Conservation (phyloP, 2,329 filamentous ascomycete genomes). For the Cercospora sp. region DNA sequence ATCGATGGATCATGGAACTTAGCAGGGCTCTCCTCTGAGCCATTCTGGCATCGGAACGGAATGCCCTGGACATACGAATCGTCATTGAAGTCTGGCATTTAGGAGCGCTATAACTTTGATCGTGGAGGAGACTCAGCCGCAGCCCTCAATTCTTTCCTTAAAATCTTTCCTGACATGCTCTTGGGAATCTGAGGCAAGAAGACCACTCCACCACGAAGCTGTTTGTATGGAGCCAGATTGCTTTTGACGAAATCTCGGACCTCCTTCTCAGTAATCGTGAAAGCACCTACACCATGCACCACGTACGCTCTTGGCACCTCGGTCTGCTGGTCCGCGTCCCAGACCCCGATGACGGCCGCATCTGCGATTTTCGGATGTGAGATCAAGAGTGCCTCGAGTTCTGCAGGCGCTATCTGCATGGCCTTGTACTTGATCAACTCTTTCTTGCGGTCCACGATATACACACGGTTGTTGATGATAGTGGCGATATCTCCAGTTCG, state of each 20-base stretch:
- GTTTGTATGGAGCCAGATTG: conserved; percentile 55
- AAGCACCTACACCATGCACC: background rate
- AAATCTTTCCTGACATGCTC: conserved; percentile 63
- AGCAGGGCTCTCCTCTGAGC: too few species aligned
- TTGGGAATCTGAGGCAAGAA: conserved; percentile 60
- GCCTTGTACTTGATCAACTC: conserved; percentile 43
- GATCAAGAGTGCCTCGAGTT: conserved; percentile 29
- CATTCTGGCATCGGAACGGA: too few species aligned
- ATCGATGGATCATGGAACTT: too few species aligned
- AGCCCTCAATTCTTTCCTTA: conserved; percentile 47
- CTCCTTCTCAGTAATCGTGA: background rate
- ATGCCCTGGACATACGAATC: too few species aligned
- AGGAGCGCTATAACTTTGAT: background rate
- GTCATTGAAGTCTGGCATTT: too few species aligned
- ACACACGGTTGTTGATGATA: conserved; percentile 35
- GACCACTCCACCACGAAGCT: conserved; percentile 60
- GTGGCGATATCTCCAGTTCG: conserved; percentile 40
- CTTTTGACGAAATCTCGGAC: conserved; percentile 52
- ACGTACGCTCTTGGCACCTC: conserved; percentile 50
- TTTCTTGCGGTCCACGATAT: conserved; percentile 42
- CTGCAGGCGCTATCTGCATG: conserved; percentile 37
- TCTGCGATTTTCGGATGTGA: conserved; percentile 69
- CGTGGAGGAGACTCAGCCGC: background rate
- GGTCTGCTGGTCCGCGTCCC: conserved; percentile 53
- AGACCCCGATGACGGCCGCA: conserved; percentile 73